Evolutionary conservation across 2,329 filamentous ascomycete genomes (phyloP), one percentile per base, ranked within the genome.

Genomic region (Leptographium procerum): DNA sequence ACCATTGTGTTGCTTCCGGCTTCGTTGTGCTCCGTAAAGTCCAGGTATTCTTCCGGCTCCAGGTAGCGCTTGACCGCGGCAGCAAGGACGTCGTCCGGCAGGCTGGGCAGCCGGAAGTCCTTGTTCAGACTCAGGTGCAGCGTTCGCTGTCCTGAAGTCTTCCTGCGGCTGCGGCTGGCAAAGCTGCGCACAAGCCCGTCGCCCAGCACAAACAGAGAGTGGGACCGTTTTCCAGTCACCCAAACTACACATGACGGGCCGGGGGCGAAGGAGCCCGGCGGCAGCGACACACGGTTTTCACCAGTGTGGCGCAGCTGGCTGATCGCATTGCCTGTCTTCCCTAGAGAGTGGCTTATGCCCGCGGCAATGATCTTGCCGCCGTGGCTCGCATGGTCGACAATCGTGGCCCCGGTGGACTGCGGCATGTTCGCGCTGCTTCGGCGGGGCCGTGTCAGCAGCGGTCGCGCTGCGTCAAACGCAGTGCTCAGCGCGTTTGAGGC

Each of bases 201-300:
- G 19, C 84, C 83, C 2, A 87, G 75, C 16, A 87, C 79, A 57
- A 82, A 85, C 24, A 92, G 75, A 5, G 77, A 78, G 59, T 85
- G 82, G 36, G 80, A 78, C 60, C 78, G 82, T 64, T 78, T 83
- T 36, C 83, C 80, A 29, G 78, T 80, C 52, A 88, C 74, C 82
- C 88, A 88, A 1, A 78, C 74, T 3, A 88, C 80, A 65, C 85
- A 88, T 4, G 79, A 76, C 9, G 79, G 75, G 2, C 78, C 78
- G 1, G 84, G 81, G 16, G 76, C 73, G 29, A 70, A 69, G n/a
- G 76, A 69, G 52, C 80, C 78, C 13, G 74, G 72, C 13, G 87
- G 87, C 33, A 90, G 74, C 52, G 86, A 81, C 48, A 91, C 80
- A 62, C 89, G 82, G 69, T 89, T 90, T 67, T 90, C 87, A 13